phyloP scores from a whole-genome alignment of 345 rosid species.

The Conringia planisiliqua region DNA sequence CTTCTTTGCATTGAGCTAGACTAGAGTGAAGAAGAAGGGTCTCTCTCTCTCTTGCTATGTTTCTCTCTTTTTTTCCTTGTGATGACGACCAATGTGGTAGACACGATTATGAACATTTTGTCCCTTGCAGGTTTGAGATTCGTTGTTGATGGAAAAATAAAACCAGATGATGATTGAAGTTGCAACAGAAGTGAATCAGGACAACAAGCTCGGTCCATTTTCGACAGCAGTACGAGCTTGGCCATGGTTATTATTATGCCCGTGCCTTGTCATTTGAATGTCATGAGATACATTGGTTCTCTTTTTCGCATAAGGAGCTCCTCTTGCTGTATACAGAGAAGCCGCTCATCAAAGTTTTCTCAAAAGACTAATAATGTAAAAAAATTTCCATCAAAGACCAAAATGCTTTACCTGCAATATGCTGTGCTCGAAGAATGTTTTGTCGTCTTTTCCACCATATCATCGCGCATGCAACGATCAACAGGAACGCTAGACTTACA shows the following conservation, averaged over 20 bases:
- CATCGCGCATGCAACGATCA: slow-evolving; percentile 54
- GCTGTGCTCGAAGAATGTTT: slow-evolving; percentile 84
- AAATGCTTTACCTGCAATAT: slow-evolving; percentile 58
- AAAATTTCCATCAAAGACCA: neutral
- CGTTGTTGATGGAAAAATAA: neutral
- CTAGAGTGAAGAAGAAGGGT: slow-evolving; percentile 2
- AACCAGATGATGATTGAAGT: neutral
- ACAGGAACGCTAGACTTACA: slow-evolving; percentile 45
- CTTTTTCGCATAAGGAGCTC: slow-evolving; percentile 96
- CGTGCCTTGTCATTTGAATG: slow-evolving; percentile 76
- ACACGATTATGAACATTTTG: slow-evolving; percentile 16
- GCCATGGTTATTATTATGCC: slow-evolving; percentile 38
- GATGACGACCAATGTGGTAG: slow-evolving; percentile 1
- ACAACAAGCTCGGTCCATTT: slow-evolving; percentile 66
- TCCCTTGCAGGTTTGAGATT: neutral
- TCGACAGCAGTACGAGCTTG: slow-evolving; percentile 79
- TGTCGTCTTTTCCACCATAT: slow-evolving; percentile 90
- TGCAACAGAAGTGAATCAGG: slow-evolving; percentile 37
- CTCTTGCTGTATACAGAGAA: slow-evolving; percentile 56
- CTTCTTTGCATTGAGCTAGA: slow-evolving; percentile 1
- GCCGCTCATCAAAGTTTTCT: neutral
- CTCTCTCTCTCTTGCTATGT: neutral
- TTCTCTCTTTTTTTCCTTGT: slow-evolving; percentile 1
- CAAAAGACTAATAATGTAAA: neutral
- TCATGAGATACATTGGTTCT: slow-evolving; percentile 76